Conservation (phyloP, 768 basidiomycete genomes). For the Lactarius akahatsu region DNA sequence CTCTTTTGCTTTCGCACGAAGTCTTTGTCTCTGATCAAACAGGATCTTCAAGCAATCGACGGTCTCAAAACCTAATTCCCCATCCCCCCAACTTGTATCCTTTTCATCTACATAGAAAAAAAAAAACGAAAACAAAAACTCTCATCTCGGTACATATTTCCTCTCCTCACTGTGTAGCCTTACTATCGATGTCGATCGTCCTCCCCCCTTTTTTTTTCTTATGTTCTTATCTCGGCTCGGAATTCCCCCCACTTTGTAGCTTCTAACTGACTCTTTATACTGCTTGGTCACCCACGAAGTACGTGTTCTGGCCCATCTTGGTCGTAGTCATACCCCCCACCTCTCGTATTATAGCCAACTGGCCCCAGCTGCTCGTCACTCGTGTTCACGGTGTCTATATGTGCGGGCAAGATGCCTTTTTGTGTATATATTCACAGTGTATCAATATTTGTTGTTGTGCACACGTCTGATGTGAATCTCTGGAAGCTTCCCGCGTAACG, state of each 20-base stretch:
- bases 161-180: neutral
- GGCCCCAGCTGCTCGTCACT: neutral
- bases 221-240: neutral
- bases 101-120: neutral
- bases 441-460: neutral
- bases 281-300: neutral
- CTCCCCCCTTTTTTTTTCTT: neutral
- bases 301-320: neutral
- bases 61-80: neutral
- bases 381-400: neutral
- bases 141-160: neutral
- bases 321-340: neutral
- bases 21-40: slow-evolving; percentile 8
- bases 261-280: neutral
- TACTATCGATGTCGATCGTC: slow-evolving; percentile 2
- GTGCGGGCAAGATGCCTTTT: neutral
- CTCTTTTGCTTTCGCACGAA: neutral
- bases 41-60: neutral
- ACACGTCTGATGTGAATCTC: no score
- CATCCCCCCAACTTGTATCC: neutral
- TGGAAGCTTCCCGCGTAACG: no score
- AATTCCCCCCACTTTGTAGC: neutral
- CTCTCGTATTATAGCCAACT: neutral
- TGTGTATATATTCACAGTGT: neutral
- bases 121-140: neutral